Evolutionary conservation across 129 eudicot species (phyloP).

Genomic region (Solidago caesia): DNA sequence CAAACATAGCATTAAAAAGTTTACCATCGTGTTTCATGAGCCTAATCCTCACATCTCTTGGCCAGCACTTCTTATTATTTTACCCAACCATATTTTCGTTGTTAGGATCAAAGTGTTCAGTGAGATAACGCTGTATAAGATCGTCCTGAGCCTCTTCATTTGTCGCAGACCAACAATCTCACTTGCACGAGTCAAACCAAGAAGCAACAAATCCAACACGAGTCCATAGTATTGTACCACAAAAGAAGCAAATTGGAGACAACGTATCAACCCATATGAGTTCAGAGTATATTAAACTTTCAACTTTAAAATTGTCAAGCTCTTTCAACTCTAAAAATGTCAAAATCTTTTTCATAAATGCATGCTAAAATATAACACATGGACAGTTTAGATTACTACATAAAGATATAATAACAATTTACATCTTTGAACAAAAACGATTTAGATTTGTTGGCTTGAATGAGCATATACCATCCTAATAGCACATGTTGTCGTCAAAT

Average conservation of each 20-base stretch:
- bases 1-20: background rate
- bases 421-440: no score
- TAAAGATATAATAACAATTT: no score
- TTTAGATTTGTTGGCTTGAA: no score
- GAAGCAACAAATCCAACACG: slow-evolving; percentile 85
- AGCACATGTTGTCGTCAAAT: no score
- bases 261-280: slow-evolving; percentile 94
- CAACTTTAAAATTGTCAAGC: no score
- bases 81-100: slow-evolving; percentile 99
- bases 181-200: slow-evolving; percentile 98
- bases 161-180: slow-evolving; percentile 99
- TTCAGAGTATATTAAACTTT: slow-evolving; percentile 17
- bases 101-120: slow-evolving; percentile 99
- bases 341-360: no score
- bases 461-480: no score
- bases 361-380: no score
- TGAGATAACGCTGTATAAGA: slow-evolving; percentile 93
- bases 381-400: no score
- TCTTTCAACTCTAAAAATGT: no score
- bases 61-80: slow-evolving; percentile 99
- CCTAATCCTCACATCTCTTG: slow-evolving; percentile 98
- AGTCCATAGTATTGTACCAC: slow-evolving; percentile 96
- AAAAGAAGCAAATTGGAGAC: slow-evolving; percentile 98
- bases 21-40: slow-evolving; percentile 98
- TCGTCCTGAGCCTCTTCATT: slow-evolving; percentile 96